Base-by-base conservation (phyloP, 352 stramenopile species). In the Blastocystis sp. region DNA sequence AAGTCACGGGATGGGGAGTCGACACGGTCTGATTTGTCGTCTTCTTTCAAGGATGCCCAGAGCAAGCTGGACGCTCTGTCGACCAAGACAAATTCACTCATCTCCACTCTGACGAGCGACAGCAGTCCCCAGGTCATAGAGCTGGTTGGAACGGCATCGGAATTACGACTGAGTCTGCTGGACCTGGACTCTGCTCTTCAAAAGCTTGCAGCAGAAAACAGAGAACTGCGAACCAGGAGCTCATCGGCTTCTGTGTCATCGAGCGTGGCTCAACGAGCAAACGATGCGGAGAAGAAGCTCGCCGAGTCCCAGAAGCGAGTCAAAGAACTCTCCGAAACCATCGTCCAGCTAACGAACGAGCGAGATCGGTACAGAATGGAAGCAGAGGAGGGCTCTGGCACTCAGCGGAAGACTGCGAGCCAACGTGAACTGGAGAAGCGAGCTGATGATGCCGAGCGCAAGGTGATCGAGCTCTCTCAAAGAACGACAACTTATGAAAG, bases 401-500 rank as follows among this genome's bases (percentile, higher is more conserved):
- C 15, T 13, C n/a, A 23, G 7, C 63, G 45, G 29, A 75, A 75
- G 4, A 39, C 63, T 8, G 18, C 63, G 4, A 53, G 20, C 0
- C n/a, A 53, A 47, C 34, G 45, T 41, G 63, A 75, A 53, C 15
- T 75, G 45, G 43, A 39, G 50, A 53, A n/a, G 39, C 66, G 66
- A 77, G 66, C 66, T 9, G 34, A 53, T 2, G 39, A 34, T 11
- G 66, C 54, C 39, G 73, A 69, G 50, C 26, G 53, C 26, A 84
- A 68, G 26, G 73, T 84, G 39, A 53, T 84, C 37, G 73, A 84
- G 50, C 26, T 84, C 5, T 68, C 73, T 23, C 45, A 66, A 20
- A n/a, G 73, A 0, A 61, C 26, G 15, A 18, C 47, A 7, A 84
- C 50, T 7, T 66, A 66, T 23, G 73, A 84, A n/a, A 47, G 53